phyloP scores from a whole-genome alignment of 345 rosid genomes.

The Eucalyptus tenuipes region DNA sequence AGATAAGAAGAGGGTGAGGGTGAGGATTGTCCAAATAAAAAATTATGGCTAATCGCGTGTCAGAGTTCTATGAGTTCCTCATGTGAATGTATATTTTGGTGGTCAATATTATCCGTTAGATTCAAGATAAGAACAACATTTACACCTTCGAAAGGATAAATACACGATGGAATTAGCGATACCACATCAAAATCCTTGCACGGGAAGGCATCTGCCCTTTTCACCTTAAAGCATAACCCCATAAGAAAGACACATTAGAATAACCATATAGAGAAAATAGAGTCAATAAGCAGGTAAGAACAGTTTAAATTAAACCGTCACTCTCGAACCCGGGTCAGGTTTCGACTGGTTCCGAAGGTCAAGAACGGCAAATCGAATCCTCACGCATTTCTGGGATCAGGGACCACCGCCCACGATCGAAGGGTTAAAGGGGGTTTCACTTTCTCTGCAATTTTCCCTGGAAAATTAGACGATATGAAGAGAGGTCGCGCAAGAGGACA shows the following conservation, averaged over 20 bases:
- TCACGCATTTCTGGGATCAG: neutral
- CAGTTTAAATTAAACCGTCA: neutral
- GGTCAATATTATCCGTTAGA: rapidly evolving
- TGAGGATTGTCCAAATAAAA: neutral
- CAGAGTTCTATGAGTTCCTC: neutral
- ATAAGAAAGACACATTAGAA: neutral
- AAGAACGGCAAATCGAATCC: neutral
- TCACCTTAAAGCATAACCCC: neutral
- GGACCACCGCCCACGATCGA: neutral
- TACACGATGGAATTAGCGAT: no score
- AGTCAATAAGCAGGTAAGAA: neutral
- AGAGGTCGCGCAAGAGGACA: neutral
- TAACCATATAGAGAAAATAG: neutral
- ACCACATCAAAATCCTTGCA: neutral
- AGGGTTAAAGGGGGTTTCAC: neutral
- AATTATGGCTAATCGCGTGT: rapidly evolving
- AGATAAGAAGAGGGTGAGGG: neutral
- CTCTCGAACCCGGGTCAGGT: neutral
- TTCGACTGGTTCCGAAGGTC: neutral
- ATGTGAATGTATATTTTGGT: no score
- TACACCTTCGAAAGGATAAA: neutral
- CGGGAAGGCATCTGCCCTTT: neutral
- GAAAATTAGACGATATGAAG: neutral
- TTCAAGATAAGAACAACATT: no score
- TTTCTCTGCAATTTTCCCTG: neutral